These are phyloP conservation scores for Leccinellum rugosiceps DNA, from an alignment of 768 basidiomycete genomes.

Conservation along the genomic window DNA sequence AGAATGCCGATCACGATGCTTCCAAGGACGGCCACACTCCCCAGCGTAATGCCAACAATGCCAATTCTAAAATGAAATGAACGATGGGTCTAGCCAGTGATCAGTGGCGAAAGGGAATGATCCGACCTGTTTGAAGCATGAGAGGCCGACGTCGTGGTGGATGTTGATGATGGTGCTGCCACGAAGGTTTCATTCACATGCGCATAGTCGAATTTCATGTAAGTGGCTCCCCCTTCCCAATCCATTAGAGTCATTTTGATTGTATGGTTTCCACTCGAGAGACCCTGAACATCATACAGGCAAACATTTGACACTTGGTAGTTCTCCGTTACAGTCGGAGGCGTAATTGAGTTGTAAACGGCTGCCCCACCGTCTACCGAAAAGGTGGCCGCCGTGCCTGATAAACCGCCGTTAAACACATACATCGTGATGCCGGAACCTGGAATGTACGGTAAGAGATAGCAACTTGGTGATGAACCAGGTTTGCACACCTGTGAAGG, in stretches of 20 bases:
- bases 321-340: background rate
- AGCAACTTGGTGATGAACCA: too few relatives aligned
- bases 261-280: constrained; percentile 15
- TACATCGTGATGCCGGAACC: too few relatives aligned
- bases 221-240: constrained; percentile 13
- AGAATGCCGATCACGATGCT: constrained; percentile 1
- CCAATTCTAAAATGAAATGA: constrained; percentile 11
- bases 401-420: too few relatives aligned
- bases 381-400: constrained; percentile 12
- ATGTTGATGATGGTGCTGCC: background rate
- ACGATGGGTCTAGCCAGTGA: constrained; percentile 3
- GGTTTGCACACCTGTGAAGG: constrained; percentile 17
- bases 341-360: background rate
- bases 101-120: background rate
- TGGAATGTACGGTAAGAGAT: too few relatives aligned
- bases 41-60: constrained; percentile 15
- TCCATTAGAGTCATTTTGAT: background rate
- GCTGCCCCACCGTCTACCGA: constrained; percentile 13
- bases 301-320: constrained; percentile 21
- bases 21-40: background rate
- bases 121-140: constrained; percentile 7
- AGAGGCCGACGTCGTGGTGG: too few relatives aligned
- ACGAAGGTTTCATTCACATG: constrained; percentile 23
- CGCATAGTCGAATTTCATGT: constrained; percentile 29
- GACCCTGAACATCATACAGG: constrained; percentile 15